These are phyloP conservation scores for Leptosphaerulina australis DNA, from an alignment of 2,329 filamentous ascomycete genomes.

Conservation along the genomic window DNA sequence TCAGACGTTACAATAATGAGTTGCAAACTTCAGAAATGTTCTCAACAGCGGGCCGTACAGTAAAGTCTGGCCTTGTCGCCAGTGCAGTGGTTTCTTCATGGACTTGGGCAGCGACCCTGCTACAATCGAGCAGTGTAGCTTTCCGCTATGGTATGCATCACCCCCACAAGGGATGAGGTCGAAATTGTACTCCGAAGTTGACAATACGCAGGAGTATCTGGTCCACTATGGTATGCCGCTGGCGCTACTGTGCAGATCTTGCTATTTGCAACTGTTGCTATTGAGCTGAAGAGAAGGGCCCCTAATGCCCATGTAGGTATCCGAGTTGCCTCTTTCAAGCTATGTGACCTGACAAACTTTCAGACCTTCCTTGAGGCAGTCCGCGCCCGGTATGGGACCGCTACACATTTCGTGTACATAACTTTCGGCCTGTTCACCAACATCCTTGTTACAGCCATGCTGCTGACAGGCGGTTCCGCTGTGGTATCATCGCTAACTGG, in stretches of 20 bases:
- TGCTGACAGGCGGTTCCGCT: slow-evolving; percentile 81
- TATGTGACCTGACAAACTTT: slow-evolving; percentile 38
- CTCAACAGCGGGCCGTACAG: slow-evolving; percentile 39
- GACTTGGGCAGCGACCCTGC: slow-evolving; percentile 41
- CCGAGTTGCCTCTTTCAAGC: accelerated
- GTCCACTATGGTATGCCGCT: slow-evolving; percentile 43
- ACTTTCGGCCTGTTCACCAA: slow-evolving; percentile 81
- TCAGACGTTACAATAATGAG: slow-evolving; percentile 42
- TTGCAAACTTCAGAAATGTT: slow-evolving; percentile 42
- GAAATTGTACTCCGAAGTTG: background rate
- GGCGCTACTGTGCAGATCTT: slow-evolving; percentile 44
- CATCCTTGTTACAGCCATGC: slow-evolving; percentile 87
- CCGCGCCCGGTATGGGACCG: slow-evolving; percentile 76
- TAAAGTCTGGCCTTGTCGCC: slow-evolving; percentile 42
- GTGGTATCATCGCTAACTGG: slow-evolving; percentile 63
- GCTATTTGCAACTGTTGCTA: slow-evolving; percentile 38
- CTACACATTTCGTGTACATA: slow-evolving; percentile 78
- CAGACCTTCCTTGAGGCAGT: slow-evolving; percentile 85
- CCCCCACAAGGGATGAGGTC: background rate
- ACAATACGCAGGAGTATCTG: slow-evolving; percentile 31
- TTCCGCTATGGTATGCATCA: slow-evolving; percentile 40
- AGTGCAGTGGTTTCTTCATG: slow-evolving; percentile 39
- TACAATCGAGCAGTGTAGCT: slow-evolving; percentile 40
- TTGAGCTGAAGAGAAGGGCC: slow-evolving; percentile 43
- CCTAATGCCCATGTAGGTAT: slow-evolving; percentile 38